Evolutionary conservation across 2,329 filamentous ascomycete genomes (phyloP), one percentile per base, ranked within the genome.

Genomic region (Albifimbria verrucaria): DNA sequence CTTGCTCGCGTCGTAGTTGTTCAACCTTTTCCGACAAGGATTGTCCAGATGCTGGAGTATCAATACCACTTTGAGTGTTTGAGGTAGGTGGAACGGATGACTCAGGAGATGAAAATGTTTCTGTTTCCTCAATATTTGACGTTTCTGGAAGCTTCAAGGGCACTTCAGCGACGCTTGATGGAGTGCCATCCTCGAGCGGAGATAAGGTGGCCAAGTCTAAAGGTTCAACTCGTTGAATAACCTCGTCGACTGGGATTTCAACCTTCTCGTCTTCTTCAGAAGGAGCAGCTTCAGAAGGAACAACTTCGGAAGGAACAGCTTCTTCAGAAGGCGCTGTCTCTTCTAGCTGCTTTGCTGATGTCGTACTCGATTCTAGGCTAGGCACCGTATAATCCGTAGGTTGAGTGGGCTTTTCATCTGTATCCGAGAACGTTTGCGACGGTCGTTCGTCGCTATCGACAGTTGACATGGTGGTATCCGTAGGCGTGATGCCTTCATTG

Each of bases 401-500:
- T 32, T 78, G 72, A 0, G 74, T 75, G 42, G 67, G 69, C 58
- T 78, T 79, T 42, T 78, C 77, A 20, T 79, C 76, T 10, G 68
- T 60, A 45, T 81, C 78, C 1, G 73, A 74, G 49, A 72, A 74
- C 4, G 70, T 70, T 57, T 79, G 76, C 2, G 72, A 76, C 5
- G 68, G 67, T 39, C 69, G 76, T 50, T 82, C 80, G 9, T 77
- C 74, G 11, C 72, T 67, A 54, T 82, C 79, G 6, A 76, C 73
- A 2, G 76, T 72, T 21, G 87, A 85, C 7, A 77, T 73, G 3
- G 78, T 77, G 42, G 89, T 85, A 48, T 95, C 91, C 11, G 82
- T 82, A 7, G 87, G 83, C 46, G 77, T 73, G 2, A 78, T 77
- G 42, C 89, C 85, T 48, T 95, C 91, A 12, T 82, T 83, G 7